Conservation (phyloP, 192 early-diverging fungal genomes). For the Coemansia sp. region DNA sequence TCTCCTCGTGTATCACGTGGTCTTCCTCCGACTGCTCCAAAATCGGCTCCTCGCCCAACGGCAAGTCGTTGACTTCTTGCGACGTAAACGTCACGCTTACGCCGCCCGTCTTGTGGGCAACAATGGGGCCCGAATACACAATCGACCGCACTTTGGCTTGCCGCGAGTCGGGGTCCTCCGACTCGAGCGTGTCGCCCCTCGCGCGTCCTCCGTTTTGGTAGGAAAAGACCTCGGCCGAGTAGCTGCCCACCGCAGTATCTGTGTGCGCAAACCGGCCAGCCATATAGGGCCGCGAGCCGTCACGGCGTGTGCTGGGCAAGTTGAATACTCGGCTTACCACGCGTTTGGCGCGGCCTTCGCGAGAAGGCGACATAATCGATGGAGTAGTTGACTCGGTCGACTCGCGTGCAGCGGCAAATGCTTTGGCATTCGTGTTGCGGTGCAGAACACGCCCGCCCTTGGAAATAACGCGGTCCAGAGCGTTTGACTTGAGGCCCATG, state of each 20-base stretch:
- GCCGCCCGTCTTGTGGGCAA: conserved; percentile 37
- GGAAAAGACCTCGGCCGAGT: conserved; percentile 38
- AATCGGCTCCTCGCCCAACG: conserved; percentile 19
- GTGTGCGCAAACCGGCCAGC: conserved; percentile 43
- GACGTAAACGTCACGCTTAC: conserved; percentile 50
- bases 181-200: conserved; percentile 26
- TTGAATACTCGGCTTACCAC: conserved; percentile 42
- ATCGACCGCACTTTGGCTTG: conserved; percentile 36
- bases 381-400: conserved; percentile 23
- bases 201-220: conserved; percentile 12
- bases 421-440: conserved; percentile 13
- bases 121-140: conserved; percentile 44
- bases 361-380: conserved; percentile 5
- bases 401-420: conserved; percentile 15
- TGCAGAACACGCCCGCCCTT: conserved; percentile 33
- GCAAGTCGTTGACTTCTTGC: conserved; percentile 41
- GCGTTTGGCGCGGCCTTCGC: conserved; percentile 33
- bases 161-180: conserved; percentile 12
- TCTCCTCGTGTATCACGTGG: background rate
- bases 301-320: conserved; percentile 9
- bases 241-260: conserved; percentile 38
- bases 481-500: conserved; percentile 7
- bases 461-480: conserved; percentile 30
- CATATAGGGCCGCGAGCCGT: conserved; percentile 18
- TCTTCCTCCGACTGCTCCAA: conserved; percentile 24